Evolutionary conservation across 2,329 filamentous ascomycete genomes (phyloP), one percentile per base, ranked within the genome.

Genomic region (Paracoccidioides brasiliensis): DNA sequence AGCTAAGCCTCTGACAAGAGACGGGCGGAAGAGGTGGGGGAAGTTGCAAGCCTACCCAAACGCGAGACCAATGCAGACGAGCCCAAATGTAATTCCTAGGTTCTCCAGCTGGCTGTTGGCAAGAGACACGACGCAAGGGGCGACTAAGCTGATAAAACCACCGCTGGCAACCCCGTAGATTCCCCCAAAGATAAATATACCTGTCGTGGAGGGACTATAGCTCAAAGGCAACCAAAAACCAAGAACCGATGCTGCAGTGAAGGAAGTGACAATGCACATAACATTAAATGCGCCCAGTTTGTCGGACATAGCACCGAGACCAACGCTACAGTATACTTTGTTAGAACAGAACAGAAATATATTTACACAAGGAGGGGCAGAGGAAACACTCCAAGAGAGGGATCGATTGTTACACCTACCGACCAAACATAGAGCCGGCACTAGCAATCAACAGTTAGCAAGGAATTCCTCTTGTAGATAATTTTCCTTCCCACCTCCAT

Each of bases 211-310:
- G 30, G 41, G 41, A 15, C 33, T 55, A 14, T 38, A 41, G 43
- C 42, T 56, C 10, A 56, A 32, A n/a, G 56, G 56, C 8, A 58
- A 45, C 56, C 56, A 58, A 41, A 56, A 40, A 28, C 35, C 56
- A 28, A 58, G 51, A 32, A 58, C 45, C 15, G 52, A 41, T 37
- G 53, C 51, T 28, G 41, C 50, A 33, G 49, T 56, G 15, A 53
- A 41, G 9, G 43, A 30, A n/a, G 49, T 51, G 37, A 54, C 51
- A 33, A 52, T 30, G 38, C 46, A 50, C 49, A 58, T 53, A 40
- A 48, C 44, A 35, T 58, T 58, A 10, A 58, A 53, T 41, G 48
- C 54, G 3, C 56, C 56, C 33, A 50, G 12, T 50, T 50, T 50
- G 48, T 50, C 48, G n/a, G 40, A 58, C 30, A 33, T 38, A 40